Percentiles rank a stretch among this genome's conserved stretches.
These are phyloP conservation scores for Ulmus americana DNA, from an alignment of 331 rosid genomes.

Conservation along the genomic window DNA sequence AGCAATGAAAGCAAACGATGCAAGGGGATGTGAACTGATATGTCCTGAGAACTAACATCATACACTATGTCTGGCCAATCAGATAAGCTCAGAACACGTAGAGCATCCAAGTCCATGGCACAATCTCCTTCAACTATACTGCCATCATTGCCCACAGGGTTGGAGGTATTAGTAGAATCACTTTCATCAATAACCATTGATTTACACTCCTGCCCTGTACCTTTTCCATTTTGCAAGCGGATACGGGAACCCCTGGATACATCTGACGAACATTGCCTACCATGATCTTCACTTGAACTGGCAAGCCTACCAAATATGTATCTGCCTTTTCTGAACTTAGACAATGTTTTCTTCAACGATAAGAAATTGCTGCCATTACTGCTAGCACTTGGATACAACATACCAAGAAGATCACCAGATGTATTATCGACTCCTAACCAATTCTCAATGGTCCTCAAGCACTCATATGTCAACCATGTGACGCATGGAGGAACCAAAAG, in stretches of 20 bases:
- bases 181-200: slow-evolving; percentile 34
- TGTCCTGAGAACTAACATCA: slow-evolving; percentile 80
- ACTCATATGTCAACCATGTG: slow-evolving; percentile 65
- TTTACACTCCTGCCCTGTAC: slow-evolving; percentile 32
- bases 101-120: slow-evolving; percentile 46
- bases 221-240: slow-evolving; percentile 31
- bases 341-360: slow-evolving; percentile 52
- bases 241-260: slow-evolving; percentile 25
- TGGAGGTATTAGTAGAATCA: slow-evolving; percentile 30
- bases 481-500: slow-evolving; percentile 51
- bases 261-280: slow-evolving; percentile 31
- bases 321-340: slow-evolving; percentile 56
- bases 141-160: slow-evolving; percentile 32
- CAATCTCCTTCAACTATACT: slow-evolving; percentile 55
- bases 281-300: slow-evolving; percentile 57
- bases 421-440: slow-evolving; percentile 61
- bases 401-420: slow-evolving; percentile 36
- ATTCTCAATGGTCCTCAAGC: slow-evolving; percentile 74
- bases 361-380: slow-evolving; percentile 49
- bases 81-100: slow-evolving; percentile 51
- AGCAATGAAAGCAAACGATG: slow-evolving; percentile 85
- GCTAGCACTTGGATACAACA: slow-evolving; percentile 35
- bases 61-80: slow-evolving; percentile 83
- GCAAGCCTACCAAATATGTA: slow-evolving; percentile 52
- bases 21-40: slow-evolving; percentile 80